phyloP scores from a whole-genome alignment of 2,329 filamentous ascomycete species.

The Pseudogymnoascus sp. region DNA sequence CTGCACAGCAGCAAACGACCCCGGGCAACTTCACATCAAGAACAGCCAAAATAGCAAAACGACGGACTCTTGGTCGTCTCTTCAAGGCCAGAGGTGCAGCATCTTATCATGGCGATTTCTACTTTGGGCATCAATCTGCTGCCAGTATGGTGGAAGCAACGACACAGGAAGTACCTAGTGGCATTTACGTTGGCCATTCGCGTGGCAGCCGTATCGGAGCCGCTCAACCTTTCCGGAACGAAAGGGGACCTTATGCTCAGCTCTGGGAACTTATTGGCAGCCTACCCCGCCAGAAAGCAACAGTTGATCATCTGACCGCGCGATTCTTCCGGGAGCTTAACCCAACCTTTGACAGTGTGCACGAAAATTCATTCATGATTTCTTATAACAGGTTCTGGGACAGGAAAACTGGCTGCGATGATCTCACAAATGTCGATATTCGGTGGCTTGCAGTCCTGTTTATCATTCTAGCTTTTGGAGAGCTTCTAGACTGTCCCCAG shows the following conservation, averaged over 20 bases:
- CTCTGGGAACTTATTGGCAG: constrained; percentile 35
- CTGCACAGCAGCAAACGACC: not conserved
- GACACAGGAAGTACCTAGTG: constrained; percentile 20
- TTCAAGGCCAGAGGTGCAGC: constrained; percentile 26
- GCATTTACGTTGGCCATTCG: constrained; percentile 12
- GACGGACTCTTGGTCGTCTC: constrained; percentile 21
- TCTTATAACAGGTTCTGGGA: constrained; percentile 34
- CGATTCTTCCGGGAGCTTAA: constrained; percentile 31
- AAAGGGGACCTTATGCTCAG: constrained; percentile 28
- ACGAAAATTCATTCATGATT: constrained; percentile 27
- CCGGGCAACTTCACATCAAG: not conserved
- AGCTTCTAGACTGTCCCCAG: constrained; percentile 29
- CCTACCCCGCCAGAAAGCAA: constrained; percentile 31
- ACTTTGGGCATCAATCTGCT: constrained; percentile 29
- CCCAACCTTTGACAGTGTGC: constrained; percentile 30
- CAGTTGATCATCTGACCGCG: constrained; percentile 30
- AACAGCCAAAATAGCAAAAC: constrained; percentile 1
- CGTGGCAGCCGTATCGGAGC: constrained; percentile 15
- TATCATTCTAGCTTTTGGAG: constrained; percentile 33
- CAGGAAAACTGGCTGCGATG: constrained; percentile 32
- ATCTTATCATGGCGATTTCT: constrained; percentile 27
- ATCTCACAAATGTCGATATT: constrained; percentile 32
- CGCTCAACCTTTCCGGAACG: constrained; percentile 24
- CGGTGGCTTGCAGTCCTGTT: constrained; percentile 35
- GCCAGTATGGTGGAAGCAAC: constrained; percentile 27